Percentiles rank a stretch among this genome's conserved stretches.
Evolutionary conservation across 352 stramenopile species (phyloP).

Genomic region (Pythium grandisporangium): DNA sequence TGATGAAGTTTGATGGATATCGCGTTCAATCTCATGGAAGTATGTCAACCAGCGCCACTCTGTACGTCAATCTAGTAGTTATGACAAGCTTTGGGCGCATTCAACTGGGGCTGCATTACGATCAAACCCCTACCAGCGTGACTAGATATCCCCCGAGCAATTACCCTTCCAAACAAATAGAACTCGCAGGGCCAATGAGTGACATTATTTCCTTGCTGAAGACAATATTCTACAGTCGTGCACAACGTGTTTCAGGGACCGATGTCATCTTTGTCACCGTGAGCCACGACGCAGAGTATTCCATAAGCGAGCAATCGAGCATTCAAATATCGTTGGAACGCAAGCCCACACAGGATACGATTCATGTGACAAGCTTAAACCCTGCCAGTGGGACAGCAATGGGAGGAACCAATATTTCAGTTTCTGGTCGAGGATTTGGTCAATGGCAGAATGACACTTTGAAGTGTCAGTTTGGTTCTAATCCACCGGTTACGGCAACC

Average conservation of each 20-base stretch:
- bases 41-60: slow-evolving; percentile 2
- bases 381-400: slow-evolving; percentile 11
- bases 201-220: slow-evolving; percentile 27
- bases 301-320: slow-evolving; percentile 23
- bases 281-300: slow-evolving; percentile 36
- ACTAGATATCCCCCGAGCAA: slow-evolving; percentile 14
- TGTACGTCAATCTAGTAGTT: slow-evolving; percentile 34
- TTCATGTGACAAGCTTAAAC: slow-evolving; percentile 13
- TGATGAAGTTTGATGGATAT: slow-evolving; percentile 32
- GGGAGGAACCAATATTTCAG: slow-evolving; percentile 32
- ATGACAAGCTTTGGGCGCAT: slow-evolving; percentile 48
- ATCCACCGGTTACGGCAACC: slow-evolving; percentile 13
- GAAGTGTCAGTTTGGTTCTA: slow-evolving; percentile 48
- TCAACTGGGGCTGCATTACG: slow-evolving; percentile 11
- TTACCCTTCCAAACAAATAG: slow-evolving; percentile 15
- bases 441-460: slow-evolving; percentile 14
- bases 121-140: slow-evolving; percentile 15
- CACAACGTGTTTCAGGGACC: slow-evolving; percentile 40
- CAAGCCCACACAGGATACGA: slow-evolving; percentile 14
- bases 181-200: slow-evolving; percentile 23
- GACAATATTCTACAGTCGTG: slow-evolving; percentile 32
- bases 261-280: slow-evolving; percentile 49
- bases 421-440: slow-evolving; percentile 34
- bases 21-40: slow-evolving; percentile 17
- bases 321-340: slow-evolving; percentile 30